Conservation (phyloP, 1,139 yeast genomes). For the Candida dubliniensis region DNA sequence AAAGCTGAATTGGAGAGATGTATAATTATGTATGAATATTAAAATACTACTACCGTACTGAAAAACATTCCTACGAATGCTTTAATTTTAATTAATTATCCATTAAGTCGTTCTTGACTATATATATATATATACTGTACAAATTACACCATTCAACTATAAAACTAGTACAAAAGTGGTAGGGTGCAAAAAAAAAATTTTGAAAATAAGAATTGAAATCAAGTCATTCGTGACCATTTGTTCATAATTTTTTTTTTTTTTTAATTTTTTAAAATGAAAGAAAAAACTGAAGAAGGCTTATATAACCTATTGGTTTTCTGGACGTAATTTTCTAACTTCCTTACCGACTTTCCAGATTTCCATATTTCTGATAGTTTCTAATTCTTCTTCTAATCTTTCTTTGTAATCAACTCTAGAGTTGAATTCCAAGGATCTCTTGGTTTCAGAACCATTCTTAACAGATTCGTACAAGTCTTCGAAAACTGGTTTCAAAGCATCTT, state of each 20-base stretch:
- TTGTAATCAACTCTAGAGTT: slow-evolving; percentile 98
- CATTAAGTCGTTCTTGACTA: slow-evolving; percentile 2
- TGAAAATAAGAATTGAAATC: slow-evolving; percentile 26
- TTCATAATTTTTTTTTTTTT: slow-evolving; percentile 10
- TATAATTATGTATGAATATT: neutral
- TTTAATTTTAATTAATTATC: neutral
- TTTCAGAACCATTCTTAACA: slow-evolving; percentile 94
- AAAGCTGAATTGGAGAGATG: slow-evolving; percentile 7
- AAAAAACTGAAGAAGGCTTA: neutral
- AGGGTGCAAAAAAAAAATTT: slow-evolving; percentile 12
- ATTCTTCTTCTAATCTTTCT: slow-evolving; percentile 91
- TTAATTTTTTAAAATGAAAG: neutral
- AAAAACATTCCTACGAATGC: neutral
- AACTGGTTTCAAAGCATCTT: slow-evolving; percentile 98
- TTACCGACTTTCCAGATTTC: slow-evolving; percentile 99
- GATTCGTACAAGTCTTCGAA: slow-evolving; percentile 94
- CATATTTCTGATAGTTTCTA: slow-evolving; percentile 89
- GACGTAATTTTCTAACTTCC: slow-evolving; percentile 99
- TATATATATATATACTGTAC: slow-evolving; percentile 3
- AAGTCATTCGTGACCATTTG: slow-evolving; percentile 37
- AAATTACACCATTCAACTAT: slow-evolving; percentile 2
- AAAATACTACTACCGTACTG: neutral
- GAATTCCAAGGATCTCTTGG: slow-evolving; percentile 96
- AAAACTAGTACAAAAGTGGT: slow-evolving; percentile 11
- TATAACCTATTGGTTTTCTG: slow-evolving; percentile 79